Evolutionary conservation across 768 basidiomycete genomes (phyloP).

Genomic region (Leucosporidium scottii): DNA sequence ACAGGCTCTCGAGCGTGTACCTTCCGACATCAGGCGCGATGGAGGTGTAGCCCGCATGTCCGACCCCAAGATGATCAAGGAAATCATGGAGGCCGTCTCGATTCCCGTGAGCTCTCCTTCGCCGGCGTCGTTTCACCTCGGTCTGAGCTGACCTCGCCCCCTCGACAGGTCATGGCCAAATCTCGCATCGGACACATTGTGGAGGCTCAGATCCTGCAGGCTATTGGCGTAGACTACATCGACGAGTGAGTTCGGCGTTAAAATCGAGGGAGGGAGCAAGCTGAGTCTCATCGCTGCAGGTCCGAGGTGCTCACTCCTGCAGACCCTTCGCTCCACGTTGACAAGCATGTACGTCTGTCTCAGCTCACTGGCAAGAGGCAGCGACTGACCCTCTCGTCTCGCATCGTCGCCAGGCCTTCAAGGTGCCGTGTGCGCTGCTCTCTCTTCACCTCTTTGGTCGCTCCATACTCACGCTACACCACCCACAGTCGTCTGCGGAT

Average conservation of each 20-base stretch:
- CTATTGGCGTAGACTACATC: conserved; percentile 91
- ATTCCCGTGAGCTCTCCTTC: conserved; percentile 45
- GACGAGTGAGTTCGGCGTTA: conserved; percentile 63
- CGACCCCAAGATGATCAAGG: conserved; percentile 83
- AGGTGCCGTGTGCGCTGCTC: conserved; percentile 43
- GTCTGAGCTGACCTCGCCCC: too few relatives aligned
- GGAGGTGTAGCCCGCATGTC: conserved; percentile 93
- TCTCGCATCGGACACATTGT: conserved; percentile 90
- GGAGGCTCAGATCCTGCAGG: conserved; percentile 82
- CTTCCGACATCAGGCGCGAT: conserved; percentile 82
- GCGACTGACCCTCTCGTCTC: background rate
- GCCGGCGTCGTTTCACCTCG: background rate
- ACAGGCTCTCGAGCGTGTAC: conserved; percentile 76
- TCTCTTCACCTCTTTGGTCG: too few relatives aligned
- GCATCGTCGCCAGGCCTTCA: conserved; percentile 67
- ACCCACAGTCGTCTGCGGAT: conserved; percentile 70
- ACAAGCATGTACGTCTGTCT: conserved; percentile 53
- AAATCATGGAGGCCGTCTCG: conserved; percentile 87
- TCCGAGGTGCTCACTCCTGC: conserved; percentile 80
- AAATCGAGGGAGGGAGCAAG: too few relatives aligned
- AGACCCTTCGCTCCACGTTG: conserved; percentile 63
- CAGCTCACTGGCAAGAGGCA: background rate
- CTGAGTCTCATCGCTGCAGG: conserved; percentile 31
- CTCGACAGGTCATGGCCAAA: conserved; percentile 58
- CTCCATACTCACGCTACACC: too few relatives aligned